These are phyloP conservation scores for Teratosphaeria zuluensis DNA, from an alignment of 2,329 filamentous ascomycete genomes.

Conservation along the genomic window DNA sequence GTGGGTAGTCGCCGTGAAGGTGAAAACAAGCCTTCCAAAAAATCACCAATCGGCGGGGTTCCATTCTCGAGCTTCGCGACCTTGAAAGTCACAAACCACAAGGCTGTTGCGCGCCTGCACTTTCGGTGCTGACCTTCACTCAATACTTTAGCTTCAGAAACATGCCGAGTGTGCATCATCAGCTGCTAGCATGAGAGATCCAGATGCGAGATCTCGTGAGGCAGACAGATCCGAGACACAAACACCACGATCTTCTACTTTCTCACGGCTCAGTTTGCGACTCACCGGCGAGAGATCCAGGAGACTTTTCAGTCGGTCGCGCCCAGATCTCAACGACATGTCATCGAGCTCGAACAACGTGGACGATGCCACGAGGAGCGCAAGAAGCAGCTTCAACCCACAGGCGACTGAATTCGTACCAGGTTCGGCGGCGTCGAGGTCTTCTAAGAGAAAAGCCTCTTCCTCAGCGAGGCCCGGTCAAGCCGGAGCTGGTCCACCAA, in stretches of 20 bases:
- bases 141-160: neutral
- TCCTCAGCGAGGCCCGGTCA: constrained; percentile 10
- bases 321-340: neutral
- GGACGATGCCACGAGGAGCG: neutral
- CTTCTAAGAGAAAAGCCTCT: constrained; percentile 21
- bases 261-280: neutral
- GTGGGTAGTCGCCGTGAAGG: neutral
- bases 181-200: neutral
- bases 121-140: neutral
- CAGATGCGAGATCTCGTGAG: neutral
- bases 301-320: neutral
- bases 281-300: neutral
- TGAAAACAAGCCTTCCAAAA: neutral
- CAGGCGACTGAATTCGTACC: constrained; percentile 16
- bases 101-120: neutral
- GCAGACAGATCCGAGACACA: neutral
- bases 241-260: neutral
- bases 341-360: neutral
- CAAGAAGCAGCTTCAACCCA: constrained; percentile 10
- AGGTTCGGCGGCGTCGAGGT: constrained; percentile 5
- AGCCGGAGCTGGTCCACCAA: neutral
- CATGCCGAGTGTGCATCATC: neutral
- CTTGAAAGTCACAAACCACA: neutral
- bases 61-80: neutral
- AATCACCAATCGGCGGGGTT: neutral